Evolutionary conservation across 1,139 yeast species (phyloP).

Genomic region (Candida dubliniensis): DNA sequence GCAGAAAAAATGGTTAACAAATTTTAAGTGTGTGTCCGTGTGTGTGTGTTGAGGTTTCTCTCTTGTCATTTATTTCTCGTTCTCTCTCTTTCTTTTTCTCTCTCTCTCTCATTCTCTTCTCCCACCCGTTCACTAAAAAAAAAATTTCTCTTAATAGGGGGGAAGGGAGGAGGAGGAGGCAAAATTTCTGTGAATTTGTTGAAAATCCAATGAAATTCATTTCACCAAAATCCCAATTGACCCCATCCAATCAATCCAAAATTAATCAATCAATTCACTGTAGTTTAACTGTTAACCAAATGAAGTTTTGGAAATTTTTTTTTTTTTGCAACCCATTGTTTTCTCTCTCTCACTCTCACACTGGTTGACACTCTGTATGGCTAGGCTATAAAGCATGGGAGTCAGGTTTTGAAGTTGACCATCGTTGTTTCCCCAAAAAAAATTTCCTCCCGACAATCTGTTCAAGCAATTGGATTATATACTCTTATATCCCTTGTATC

Average conservation of each 20-base stretch:
- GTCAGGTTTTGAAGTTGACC: no score
- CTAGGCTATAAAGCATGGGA: neutral
- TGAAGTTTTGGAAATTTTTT: neutral
- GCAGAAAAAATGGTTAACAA: neutral
- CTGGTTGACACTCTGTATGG: neutral
- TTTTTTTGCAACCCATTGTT: conserved; percentile 7
- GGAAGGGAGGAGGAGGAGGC: neutral
- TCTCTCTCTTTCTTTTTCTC: neutral
- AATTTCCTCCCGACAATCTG: no score
- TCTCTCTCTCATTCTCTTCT: neutral
- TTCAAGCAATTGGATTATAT: no score
- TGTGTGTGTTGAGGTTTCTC: neutral
- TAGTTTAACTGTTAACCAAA: neutral
- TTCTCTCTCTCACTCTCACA: neutral
- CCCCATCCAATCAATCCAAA: neutral
- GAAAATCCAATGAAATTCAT: neutral
- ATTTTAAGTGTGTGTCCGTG: neutral
- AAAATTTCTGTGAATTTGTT: neutral
- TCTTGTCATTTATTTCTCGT: neutral
- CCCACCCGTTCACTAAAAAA: neutral
- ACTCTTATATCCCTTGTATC: neutral
- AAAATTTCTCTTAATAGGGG: neutral
- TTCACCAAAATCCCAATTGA: neutral
- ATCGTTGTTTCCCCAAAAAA: no score
- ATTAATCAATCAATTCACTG: neutral